Conservation (phyloP, 1,139 yeast species). For the Suhomyces wounanorum region DNA sequence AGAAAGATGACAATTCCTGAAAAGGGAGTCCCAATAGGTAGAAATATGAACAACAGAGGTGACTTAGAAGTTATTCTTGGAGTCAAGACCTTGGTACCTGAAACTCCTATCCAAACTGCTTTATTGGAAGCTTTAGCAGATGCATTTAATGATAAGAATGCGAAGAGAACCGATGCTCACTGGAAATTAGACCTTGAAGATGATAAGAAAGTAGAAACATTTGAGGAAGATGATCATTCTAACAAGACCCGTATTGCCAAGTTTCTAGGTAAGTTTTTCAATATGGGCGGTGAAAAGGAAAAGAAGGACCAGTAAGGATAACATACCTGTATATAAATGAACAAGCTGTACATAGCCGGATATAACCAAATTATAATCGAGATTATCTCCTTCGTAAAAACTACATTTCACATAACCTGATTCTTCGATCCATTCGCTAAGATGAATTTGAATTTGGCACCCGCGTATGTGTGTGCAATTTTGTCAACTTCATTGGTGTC, state of each 20-base stretch:
- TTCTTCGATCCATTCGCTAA: not conserved
- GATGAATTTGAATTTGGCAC: not conserved
- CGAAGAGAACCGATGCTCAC: constrained; percentile 67
- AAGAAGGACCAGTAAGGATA: constrained; percentile 10
- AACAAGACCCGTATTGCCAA: constrained; percentile 62
- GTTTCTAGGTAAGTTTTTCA: constrained; percentile 64
- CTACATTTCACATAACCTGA: not conserved
- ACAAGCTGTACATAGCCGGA: constrained; percentile 2
- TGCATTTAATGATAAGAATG: constrained; percentile 75
- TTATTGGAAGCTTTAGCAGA: constrained; percentile 93
- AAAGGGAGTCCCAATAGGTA: constrained; percentile 79
- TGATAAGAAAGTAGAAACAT: constrained; percentile 25
- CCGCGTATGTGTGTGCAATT: not conserved
- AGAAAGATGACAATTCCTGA: constrained; percentile 76
- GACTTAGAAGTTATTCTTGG: constrained; percentile 76
- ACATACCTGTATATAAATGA: constrained; percentile 3
- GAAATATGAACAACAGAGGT: constrained; percentile 65
- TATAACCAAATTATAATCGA: not conserved
- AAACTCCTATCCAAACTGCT: constrained; percentile 87
- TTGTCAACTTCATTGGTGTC: not conserved
- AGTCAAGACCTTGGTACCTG: constrained; percentile 72
- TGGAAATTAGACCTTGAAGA: constrained; percentile 50
- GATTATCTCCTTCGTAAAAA: not conserved
- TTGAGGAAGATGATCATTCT: constrained; percentile 50
- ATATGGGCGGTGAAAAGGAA: constrained; percentile 40